Conservation (phyloP, 208 protist genomes). For the Wallacemonas sp. region DNA sequence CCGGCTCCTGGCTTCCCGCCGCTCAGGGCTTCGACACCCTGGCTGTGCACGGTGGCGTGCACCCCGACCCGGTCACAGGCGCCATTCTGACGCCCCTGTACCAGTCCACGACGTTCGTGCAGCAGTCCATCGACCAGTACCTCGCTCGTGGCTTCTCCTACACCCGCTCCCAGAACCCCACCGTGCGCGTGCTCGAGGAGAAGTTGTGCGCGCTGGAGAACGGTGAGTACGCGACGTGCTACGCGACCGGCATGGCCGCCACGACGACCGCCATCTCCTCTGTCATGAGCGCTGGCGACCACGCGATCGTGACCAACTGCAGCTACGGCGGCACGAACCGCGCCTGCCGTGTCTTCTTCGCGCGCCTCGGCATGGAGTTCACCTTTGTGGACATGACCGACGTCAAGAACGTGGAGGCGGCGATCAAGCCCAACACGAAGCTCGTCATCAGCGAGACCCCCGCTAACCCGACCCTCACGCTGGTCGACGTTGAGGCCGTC, state of each 20-base stretch:
- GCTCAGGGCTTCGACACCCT: slow-evolving; percentile 82
- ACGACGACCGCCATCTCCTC: slow-evolving; percentile 91
- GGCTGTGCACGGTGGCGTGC: slow-evolving; percentile 81
- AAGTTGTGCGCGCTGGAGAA: slow-evolving; percentile 91
- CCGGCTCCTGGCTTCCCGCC: slow-evolving; percentile 69
- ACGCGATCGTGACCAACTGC: slow-evolving; percentile 93
- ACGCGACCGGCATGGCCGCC: slow-evolving; percentile 90
- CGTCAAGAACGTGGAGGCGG: slow-evolving; percentile 76
- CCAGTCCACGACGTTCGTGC: slow-evolving; percentile 89
- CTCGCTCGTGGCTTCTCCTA: slow-evolving; percentile 90
- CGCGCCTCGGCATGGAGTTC: slow-evolving; percentile 90
- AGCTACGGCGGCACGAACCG: slow-evolving; percentile 96
- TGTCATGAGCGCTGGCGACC: slow-evolving; percentile 89
- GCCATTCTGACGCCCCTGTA: slow-evolving; percentile 90
- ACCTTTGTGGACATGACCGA: slow-evolving; percentile 94
- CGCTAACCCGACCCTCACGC: slow-evolving; percentile 94
- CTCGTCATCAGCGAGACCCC: slow-evolving; percentile 96
- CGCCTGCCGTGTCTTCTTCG: slow-evolving; percentile 87
- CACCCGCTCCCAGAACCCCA: slow-evolving; percentile 94
- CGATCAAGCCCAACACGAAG: slow-evolving; percentile 92
- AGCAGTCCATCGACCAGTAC: slow-evolving; percentile 89
- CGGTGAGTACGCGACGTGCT: slow-evolving; percentile 84
- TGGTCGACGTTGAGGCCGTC: slow-evolving; percentile 90
- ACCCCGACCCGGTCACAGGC: slow-evolving; percentile 84
- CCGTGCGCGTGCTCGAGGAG: slow-evolving; percentile 87